phyloP scores from a whole-genome alignment of 345 rosid species.

The Salix brachista region DNA sequence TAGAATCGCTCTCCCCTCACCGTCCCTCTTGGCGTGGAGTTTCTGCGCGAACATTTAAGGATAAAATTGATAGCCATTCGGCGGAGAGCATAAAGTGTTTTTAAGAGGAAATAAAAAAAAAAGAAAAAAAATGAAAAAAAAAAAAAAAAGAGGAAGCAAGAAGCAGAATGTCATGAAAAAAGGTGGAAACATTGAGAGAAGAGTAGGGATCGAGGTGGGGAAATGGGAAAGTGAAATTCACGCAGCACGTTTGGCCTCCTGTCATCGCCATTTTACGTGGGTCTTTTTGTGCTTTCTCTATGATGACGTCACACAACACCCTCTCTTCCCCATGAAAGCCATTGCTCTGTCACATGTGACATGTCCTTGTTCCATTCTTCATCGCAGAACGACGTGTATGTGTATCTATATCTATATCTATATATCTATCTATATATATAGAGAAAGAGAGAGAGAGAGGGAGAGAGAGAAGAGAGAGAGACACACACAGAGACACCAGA shows the following conservation, averaged over 20 bases:
- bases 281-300: neutral
- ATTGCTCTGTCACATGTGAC: slow-evolving; percentile 1
- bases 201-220: slow-evolving; percentile 18
- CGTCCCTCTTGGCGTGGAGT: neutral
- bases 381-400: neutral
- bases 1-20: neutral
- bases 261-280: neutral
- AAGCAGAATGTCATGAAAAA: neutral
- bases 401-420: too few species aligned
- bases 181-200: neutral
- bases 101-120: too few species aligned
- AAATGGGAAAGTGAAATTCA: slow-evolving; percentile 3
- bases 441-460: neutral
- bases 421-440: neutral
- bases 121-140: too few species aligned
- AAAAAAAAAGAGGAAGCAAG: neutral
- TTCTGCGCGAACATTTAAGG: neutral
- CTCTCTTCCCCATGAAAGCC: neutral
- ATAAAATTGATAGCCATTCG: neutral
- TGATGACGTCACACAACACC: neutral
- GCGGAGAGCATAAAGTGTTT: neutral
- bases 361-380: neutral
- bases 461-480: too few species aligned
- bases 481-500: neutral
- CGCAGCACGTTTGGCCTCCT: neutral